phyloP scores from a whole-genome alignment of 371 early-diverging fungal genomes.

The Mucor piriformis region DNA sequence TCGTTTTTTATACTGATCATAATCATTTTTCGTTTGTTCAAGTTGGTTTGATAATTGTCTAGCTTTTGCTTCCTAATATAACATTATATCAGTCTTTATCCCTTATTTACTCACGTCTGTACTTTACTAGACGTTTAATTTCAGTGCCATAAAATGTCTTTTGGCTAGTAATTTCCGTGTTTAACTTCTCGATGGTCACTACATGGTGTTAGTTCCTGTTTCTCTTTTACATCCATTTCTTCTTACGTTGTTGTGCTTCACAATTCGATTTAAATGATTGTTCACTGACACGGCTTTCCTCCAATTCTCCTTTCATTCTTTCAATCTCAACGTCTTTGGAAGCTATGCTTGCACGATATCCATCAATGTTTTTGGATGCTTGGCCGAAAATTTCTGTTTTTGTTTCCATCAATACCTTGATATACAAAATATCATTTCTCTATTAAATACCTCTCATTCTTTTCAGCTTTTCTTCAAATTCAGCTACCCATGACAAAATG shows the following conservation, averaged over 20 bases:
- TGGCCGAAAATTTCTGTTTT: constrained; percentile 59
- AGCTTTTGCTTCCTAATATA: constrained; percentile 45
- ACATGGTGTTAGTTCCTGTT: not conserved
- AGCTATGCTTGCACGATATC: constrained; percentile 59
- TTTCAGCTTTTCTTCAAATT: constrained; percentile 49
- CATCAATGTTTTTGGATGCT: constrained; percentile 63
- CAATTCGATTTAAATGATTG: constrained; percentile 32
- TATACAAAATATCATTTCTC: not conserved
- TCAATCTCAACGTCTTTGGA: constrained; percentile 55
- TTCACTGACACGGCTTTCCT: constrained; percentile 41
- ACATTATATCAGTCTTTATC: too few species aligned
- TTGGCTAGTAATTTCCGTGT: constrained; percentile 41
- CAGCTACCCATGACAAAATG: constrained; percentile 23
- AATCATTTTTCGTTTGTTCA: constrained; percentile 49
- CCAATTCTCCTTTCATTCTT: constrained; percentile 43
- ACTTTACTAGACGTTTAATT: constrained; percentile 41
- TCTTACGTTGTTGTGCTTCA: constrained; percentile 47
- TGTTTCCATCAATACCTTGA: not conserved
- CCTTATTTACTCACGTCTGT: not conserved
- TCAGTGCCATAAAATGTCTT: constrained; percentile 50
- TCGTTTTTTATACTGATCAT: constrained; percentile 66
- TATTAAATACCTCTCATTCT: constrained; percentile 48
- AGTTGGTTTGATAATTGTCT: constrained; percentile 49
- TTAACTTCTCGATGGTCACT: constrained; percentile 53
- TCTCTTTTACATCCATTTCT: not conserved